Evolutionary conservation across 345 rosid species (phyloP), one percentile per base, ranked within the genome.

Genomic region (Punica granatum): DNA sequence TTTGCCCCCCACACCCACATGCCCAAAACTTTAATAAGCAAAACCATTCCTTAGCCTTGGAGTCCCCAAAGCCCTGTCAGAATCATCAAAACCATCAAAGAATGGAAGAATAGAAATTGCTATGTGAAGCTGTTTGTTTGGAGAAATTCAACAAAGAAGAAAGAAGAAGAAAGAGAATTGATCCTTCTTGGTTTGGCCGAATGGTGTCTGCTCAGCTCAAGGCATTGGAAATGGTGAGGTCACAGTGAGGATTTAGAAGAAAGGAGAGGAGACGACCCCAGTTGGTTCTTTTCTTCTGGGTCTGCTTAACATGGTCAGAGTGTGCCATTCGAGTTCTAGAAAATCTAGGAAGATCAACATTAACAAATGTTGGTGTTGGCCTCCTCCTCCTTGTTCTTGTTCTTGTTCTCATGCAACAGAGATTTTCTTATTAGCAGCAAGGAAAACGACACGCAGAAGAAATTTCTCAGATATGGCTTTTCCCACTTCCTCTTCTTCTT

Each of bases 1-100:
- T 77, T 85, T 85, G 78, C 76, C 64, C 84, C 70, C 79, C 79
- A 78, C 73, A 73, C 77, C 85, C 92, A 88, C 91, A 84, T 86
- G 89, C 78, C 67, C 73, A 75, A 81, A 76, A 73, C 82, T 85
- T 81, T 81, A 60, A 81, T 78, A 76, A 81, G 83, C 61, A 56
- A 56, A 56, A 3, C 61, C 61, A 61, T 42, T 59, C 77, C 69
- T 70, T 33, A 65, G 64, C 64, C 30, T 69, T 73, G 76, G 72
- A 23, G 41, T 7, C 30, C 19, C 34, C 61, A 7, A 51, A 51
- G 26, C 58, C 12, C 58, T 51, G 61, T 56, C 34, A 82, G 77
- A 80, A 72, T 66, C 62, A 54, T 59, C 77, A 65, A 79, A 69
- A 78, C 82, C 60, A 34, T 43, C 41, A 19, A 31, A 64, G 72